Evolutionary conservation across 2,329 filamentous ascomycete species (phyloP), one percentile per base, ranked within the genome.

Genomic region (Paramyrothecium sp.): DNA sequence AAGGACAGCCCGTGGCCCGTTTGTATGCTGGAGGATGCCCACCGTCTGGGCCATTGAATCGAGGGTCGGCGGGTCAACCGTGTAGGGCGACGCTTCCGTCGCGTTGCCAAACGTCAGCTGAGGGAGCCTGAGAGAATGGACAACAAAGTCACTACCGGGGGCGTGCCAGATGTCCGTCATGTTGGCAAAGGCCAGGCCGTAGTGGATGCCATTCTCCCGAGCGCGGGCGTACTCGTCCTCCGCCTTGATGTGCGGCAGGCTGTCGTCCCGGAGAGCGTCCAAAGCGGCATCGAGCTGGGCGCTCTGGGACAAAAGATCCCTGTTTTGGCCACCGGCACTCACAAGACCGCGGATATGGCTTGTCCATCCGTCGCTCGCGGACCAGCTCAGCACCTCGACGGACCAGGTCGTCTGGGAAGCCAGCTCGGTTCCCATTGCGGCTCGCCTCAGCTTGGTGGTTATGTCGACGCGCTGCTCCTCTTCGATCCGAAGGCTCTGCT

Each of bases 21-120:
- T 34, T 49, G 38, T 21, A 48, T 16, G 19, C 11, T 12, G 11
- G 11, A 48, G 11, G 11, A 48, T 8, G 19, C 11, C 19, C 10
- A 20, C 46, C 13, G 46, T n/a, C 11, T 48, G 46, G 46, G 19
- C 11, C 11, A 54, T 16, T 7, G 53, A 16, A 41, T 54, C 53
- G 3, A 48, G n/a, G 13, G 53, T 54, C 20, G 44, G 38, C 13
- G 53, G 53, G 34, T 54, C 41, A 41, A 54, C 53, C 11, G 46
- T 48, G 19, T 12, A 12, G 19, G 11, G 19, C 10, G 46, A 48
- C 21, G 11, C 46, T 48, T 20, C 11, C 46, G 8, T 48, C 10
- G 46, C 13, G 10, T 12, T 10, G 11, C 11, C 11, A 12, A 48
- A 20, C 8, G 46, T 12, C 10, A n/a, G 30, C 17, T 54, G 49